phyloP scores from a whole-genome alignment of 805 yeast genomes.

The Teunomyces lycoperdinae region DNA sequence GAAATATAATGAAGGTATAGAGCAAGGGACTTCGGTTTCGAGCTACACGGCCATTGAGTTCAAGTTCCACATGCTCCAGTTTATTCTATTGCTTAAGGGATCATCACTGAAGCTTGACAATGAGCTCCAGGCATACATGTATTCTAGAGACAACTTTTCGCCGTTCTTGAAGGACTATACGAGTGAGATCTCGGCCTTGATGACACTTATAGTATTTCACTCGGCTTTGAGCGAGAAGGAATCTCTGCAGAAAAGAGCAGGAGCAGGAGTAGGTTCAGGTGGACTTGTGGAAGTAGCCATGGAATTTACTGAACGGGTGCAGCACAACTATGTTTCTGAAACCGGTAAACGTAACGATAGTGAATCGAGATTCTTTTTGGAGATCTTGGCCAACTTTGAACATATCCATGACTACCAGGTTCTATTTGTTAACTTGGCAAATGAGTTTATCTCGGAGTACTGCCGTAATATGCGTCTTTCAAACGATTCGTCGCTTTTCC shows the following conservation, averaged over 20 bases:
- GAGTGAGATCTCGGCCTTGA: constrained; percentile 33
- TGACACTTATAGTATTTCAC: constrained; percentile 26
- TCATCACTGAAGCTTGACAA: constrained; percentile 13
- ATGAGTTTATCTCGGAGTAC: constrained; percentile 39
- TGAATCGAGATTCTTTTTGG: constrained; percentile 29
- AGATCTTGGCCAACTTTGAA: constrained; percentile 29
- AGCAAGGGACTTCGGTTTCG: neutral
- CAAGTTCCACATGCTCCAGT: constrained; percentile 41
- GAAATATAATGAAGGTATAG: constrained; percentile 16
- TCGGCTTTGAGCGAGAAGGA: constrained; percentile 9
- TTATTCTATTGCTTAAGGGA: constrained; percentile 28
- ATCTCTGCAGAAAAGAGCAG: constrained; percentile 13
- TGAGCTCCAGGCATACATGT: constrained; percentile 33
- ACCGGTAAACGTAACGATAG: constrained; percentile 12
- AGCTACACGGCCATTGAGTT: constrained; percentile 28
- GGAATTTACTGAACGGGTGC: constrained; percentile 24
- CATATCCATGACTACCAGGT: constrained; percentile 24
- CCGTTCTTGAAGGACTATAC: constrained; percentile 29
- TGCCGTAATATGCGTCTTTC: constrained; percentile 37
- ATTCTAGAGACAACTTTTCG: constrained; percentile 36
- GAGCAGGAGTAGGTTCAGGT: neutral
- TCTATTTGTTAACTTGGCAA: constrained; percentile 34
- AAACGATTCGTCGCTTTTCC: constrained; percentile 41
- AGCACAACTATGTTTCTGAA: constrained; percentile 18
- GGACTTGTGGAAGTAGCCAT: constrained; percentile 15